Evolutionary conservation across 2,329 filamentous ascomycete genomes (phyloP).

Genomic region (Knoxdaviesia proteae): DNA sequence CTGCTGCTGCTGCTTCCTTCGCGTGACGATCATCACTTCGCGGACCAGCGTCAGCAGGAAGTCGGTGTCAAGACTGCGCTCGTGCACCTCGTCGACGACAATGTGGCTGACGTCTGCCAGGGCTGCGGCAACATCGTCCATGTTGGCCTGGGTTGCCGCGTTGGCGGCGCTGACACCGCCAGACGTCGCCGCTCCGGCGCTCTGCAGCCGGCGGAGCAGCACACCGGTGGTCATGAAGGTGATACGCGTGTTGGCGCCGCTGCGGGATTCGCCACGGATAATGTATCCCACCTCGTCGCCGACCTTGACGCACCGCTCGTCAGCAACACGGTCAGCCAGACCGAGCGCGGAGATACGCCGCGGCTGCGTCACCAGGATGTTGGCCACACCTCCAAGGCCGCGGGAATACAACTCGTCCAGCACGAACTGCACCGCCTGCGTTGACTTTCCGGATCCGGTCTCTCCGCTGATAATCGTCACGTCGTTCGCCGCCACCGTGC

Average conservation of each 20-base stretch:
- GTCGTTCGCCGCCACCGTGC: conserved; percentile 54
- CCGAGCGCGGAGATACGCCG: conserved; percentile 86
- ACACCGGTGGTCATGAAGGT: conserved; percentile 95
- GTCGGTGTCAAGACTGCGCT: conserved; percentile 84
- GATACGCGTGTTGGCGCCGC: conserved; percentile 57
- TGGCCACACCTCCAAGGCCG: conserved; percentile 54
- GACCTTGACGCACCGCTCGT: conserved; percentile 64
- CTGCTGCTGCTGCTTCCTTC: too few species aligned
- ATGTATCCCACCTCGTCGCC: conserved; percentile 81
- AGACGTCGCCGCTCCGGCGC: conserved; percentile 29
- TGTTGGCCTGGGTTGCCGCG: conserved; percentile 15
- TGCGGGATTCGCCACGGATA: conserved; percentile 75
- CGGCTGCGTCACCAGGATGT: conserved; percentile 91
- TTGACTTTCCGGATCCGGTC: conserved; percentile 17
- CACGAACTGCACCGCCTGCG: conserved; percentile 84
- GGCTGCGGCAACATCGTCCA: conserved; percentile 61
- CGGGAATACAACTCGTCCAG: conserved; percentile 72
- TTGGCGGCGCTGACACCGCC: conserved; percentile 26
- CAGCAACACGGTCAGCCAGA: conserved; percentile 80
- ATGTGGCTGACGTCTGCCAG: conserved; percentile 84
- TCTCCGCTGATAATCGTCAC: conserved; percentile 47
- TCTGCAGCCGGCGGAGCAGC: conserved; percentile 66
- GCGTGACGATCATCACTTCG: conserved; percentile 45
- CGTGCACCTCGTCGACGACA: conserved; percentile 91
- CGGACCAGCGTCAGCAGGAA: conserved; percentile 76